Evolutionary conservation across 1,284 basidiomycete genomes (phyloP).

Genomic region (Pseudozyma thailandica): DNA sequence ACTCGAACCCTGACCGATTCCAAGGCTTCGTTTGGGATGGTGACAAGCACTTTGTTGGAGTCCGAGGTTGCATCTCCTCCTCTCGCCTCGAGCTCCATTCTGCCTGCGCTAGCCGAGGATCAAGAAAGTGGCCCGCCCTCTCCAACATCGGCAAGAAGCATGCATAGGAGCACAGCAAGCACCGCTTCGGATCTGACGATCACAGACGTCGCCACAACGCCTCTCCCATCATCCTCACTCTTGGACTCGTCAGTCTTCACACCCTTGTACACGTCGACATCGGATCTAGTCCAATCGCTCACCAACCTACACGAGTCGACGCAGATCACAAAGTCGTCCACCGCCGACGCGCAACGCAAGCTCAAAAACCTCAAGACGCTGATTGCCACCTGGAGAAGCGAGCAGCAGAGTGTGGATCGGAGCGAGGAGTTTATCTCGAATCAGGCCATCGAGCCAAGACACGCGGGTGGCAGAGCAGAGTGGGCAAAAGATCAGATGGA

Average conservation of each 20-base stretch:
- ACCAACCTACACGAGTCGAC: conserved; percentile 43
- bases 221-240: background rate
- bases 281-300: conserved; percentile 16
- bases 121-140: too few relatives aligned
- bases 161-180: too few relatives aligned
- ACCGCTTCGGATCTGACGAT: conserved; percentile 8
- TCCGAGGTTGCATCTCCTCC: conserved; percentile 3
- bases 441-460: background rate
- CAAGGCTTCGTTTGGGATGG: background rate
- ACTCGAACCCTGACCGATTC: conserved; percentile 1
- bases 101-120: too few relatives aligned
- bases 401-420: conserved; percentile 29
- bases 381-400: conserved; percentile 30
- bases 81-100: too few relatives aligned
- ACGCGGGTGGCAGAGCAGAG: background rate
- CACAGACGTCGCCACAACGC: background rate
- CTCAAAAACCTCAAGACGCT: conserved; percentile 32
- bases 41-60: background rate
- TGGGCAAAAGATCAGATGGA: background rate
- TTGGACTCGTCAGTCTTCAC: conserved; percentile 7
- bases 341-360: conserved; percentile 37
- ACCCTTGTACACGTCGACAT: conserved; percentile 25
- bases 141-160: too few relatives aligned
- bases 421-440: conserved; percentile 31
- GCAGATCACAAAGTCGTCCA: conserved; percentile 37